Conservation (phyloP, 2,329 filamentous ascomycete genomes). For the Colletotrichum lupini region DNA sequence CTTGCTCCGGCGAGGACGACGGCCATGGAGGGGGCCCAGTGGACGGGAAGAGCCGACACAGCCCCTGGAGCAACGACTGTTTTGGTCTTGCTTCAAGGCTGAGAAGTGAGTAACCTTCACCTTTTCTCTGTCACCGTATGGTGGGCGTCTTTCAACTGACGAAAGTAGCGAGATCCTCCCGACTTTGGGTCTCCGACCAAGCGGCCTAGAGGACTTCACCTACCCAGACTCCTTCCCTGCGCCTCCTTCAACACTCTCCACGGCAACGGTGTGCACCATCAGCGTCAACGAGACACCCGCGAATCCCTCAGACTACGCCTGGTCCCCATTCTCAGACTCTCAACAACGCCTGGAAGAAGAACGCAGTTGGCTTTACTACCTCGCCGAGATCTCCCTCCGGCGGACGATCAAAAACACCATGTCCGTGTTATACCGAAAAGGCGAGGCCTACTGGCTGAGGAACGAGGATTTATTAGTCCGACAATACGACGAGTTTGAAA, state of each 20-base stretch:
- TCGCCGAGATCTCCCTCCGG: slow-evolving; percentile 63
- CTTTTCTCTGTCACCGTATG: no score
- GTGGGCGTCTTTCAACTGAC: not conserved
- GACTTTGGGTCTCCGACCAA: slow-evolving; percentile 19
- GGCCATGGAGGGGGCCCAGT: not conserved
- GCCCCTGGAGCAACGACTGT: slow-evolving; percentile 32
- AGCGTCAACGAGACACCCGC: not conserved
- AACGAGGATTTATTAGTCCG: slow-evolving; percentile 10
- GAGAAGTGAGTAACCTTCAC: slow-evolving; percentile 34
- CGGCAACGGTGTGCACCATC: no score
- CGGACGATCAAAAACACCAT: slow-evolving; percentile 41
- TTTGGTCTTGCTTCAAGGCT: slow-evolving; percentile 40
- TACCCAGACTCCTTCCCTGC: slow-evolving; percentile 38
- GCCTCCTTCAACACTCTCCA: slow-evolving; percentile 20
- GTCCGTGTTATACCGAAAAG: slow-evolving; percentile 19
- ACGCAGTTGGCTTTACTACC: slow-evolving; percentile 61
- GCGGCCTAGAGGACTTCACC: slow-evolving; percentile 33
- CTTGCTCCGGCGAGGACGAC: slow-evolving; percentile 12
- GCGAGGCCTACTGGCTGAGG: slow-evolving; percentile 22
- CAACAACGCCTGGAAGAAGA: slow-evolving; percentile 48
- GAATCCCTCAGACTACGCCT: not conserved
- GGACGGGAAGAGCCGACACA: not conserved
- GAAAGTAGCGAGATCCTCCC: not conserved
- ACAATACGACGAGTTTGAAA: slow-evolving; percentile 34
- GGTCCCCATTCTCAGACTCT: not conserved